phyloP scores from a whole-genome alignment of 495 filamentous ascomycete species.

The Hypoxylon fuscum region DNA sequence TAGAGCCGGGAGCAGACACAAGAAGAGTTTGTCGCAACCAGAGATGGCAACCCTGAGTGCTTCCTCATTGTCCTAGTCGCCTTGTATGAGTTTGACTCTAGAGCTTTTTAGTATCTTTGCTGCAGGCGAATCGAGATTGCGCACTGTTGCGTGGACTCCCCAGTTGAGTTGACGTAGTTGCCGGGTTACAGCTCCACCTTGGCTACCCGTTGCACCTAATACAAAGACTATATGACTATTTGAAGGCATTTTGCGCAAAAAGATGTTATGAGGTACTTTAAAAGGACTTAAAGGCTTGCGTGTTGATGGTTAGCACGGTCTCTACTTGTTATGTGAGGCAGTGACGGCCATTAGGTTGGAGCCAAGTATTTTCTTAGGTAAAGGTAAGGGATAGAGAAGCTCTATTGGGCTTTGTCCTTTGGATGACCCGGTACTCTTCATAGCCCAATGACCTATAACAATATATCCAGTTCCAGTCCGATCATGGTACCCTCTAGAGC shows the following conservation, averaged over 20 bases:
- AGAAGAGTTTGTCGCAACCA: constrained; percentile 55
- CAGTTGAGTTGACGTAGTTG: constrained; percentile 47
- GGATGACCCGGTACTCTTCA: too few relatives aligned
- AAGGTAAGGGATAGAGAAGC: too few relatives aligned
- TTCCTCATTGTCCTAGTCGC: constrained; percentile 50
- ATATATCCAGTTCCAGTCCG: too few relatives aligned
- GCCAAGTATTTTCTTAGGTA: too few relatives aligned
- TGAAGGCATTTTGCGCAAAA: constrained; percentile 10
- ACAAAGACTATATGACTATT: constrained; percentile 45
- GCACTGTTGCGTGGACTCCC: constrained; percentile 48
- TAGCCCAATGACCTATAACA: too few relatives aligned
- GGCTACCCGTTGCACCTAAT: constrained; percentile 59
- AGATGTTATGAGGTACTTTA: too few relatives aligned
- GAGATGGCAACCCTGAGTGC: constrained; percentile 45
- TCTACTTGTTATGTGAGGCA: too few relatives aligned
- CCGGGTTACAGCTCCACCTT: constrained; percentile 54
- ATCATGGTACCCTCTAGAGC: too few relatives aligned
- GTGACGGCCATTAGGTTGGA: too few relatives aligned
- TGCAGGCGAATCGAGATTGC: constrained; percentile 29
- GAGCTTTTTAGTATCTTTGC: constrained; percentile 3
- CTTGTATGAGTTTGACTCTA: constrained; percentile 49
- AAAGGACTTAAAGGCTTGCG: too few relatives aligned
- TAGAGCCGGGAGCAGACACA: constrained; percentile 52
- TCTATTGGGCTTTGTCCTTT: too few relatives aligned
- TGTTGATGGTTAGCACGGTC: too few relatives aligned